Percentiles rank a stretch among this genome's conserved stretches.
phyloP scores from a whole-genome alignment of 1,284 basidiomycete genomes.

The Taiwanofungus camphoratus region DNA sequence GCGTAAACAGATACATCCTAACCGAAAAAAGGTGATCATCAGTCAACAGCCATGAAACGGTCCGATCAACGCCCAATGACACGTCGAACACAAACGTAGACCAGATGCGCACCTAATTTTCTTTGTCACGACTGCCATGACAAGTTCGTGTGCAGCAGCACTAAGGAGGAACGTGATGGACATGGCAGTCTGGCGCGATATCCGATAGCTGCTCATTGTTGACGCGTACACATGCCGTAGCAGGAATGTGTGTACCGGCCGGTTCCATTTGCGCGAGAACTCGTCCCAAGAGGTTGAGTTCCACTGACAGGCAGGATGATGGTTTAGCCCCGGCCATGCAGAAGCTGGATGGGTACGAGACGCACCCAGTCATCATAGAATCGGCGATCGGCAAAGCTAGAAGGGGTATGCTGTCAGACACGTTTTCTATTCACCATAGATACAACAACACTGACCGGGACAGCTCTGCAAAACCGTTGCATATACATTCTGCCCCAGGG shows the following conservation, averaged over 20 bases:
- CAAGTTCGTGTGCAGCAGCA: slow-evolving; percentile 87
- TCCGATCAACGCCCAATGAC: not conserved
- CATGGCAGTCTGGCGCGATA: slow-evolving; percentile 79
- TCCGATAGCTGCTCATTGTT: slow-evolving; percentile 70
- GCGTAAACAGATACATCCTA: slow-evolving; percentile 71
- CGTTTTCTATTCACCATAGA: not conserved
- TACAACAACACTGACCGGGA: slow-evolving; percentile 56
- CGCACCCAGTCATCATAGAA: slow-evolving; percentile 94
- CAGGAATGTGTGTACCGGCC: slow-evolving; percentile 87
- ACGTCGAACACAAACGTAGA: too few species aligned
- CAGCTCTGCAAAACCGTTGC: slow-evolving; percentile 91
- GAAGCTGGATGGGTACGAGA: not conserved
- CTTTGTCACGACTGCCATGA: slow-evolving; percentile 94
- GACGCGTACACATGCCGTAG: slow-evolving; percentile 93
- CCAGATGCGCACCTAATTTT: slow-evolving; percentile 77
- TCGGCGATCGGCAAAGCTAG: slow-evolving; percentile 88
- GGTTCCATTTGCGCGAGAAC: slow-evolving; percentile 96
- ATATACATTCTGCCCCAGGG: slow-evolving; percentile 73
- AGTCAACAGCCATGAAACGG: not conserved
- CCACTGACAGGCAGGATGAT: slow-evolving; percentile 51
- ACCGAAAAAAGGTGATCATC: not conserved
- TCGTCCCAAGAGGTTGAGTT: slow-evolving; percentile 96
- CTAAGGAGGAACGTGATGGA: slow-evolving; percentile 89
- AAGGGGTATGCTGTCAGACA: slow-evolving; percentile 4
- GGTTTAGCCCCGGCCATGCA: slow-evolving; percentile 6